phyloP scores from a whole-genome alignment of 2,329 filamentous ascomycete species.

The Colletotrichum lentis region DNA sequence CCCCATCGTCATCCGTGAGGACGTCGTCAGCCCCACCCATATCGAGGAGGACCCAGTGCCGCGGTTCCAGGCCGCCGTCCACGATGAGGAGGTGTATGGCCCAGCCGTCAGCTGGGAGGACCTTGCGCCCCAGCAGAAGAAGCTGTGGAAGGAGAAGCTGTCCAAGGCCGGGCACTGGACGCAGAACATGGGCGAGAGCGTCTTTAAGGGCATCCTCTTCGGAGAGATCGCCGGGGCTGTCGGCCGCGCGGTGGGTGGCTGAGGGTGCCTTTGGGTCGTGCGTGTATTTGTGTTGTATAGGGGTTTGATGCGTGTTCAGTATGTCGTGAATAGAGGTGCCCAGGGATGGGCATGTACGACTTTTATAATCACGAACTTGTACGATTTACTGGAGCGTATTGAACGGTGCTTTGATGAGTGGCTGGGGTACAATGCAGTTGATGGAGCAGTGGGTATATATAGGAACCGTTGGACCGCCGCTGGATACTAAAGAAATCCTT shows the following conservation, averaged over 20 bases:
- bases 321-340: slow-evolving; percentile 18
- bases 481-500: too few relatives aligned
- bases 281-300: neutral
- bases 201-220: slow-evolving; percentile 82
- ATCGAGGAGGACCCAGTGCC: slow-evolving; percentile 39
- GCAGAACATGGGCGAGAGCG: slow-evolving; percentile 77
- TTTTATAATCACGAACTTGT: slow-evolving; percentile 24
- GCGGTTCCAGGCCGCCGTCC: slow-evolving; percentile 53
- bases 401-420: neutral
- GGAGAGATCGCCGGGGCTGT: slow-evolving; percentile 73
- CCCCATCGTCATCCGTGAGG: slow-evolving; percentile 52
- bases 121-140: slow-evolving; percentile 67
- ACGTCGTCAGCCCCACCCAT: slow-evolving; percentile 39
- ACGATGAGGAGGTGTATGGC: slow-evolving; percentile 58
- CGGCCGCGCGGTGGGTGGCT: slow-evolving; percentile 55
- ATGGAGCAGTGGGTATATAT: too few relatives aligned
- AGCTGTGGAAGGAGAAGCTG: slow-evolving; percentile 74
- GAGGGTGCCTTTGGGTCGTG: neutral
- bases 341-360: slow-evolving; percentile 19
- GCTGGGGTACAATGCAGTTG: neutral
- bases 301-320: slow-evolving; percentile 10
- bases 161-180: slow-evolving; percentile 78
- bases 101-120: slow-evolving; percentile 75
- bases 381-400: slow-evolving; percentile 13
- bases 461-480: too few relatives aligned